These are phyloP conservation scores for Diaporthe vexans DNA, from an alignment of 2,329 filamentous ascomycete genomes.

Conservation along the genomic window DNA sequence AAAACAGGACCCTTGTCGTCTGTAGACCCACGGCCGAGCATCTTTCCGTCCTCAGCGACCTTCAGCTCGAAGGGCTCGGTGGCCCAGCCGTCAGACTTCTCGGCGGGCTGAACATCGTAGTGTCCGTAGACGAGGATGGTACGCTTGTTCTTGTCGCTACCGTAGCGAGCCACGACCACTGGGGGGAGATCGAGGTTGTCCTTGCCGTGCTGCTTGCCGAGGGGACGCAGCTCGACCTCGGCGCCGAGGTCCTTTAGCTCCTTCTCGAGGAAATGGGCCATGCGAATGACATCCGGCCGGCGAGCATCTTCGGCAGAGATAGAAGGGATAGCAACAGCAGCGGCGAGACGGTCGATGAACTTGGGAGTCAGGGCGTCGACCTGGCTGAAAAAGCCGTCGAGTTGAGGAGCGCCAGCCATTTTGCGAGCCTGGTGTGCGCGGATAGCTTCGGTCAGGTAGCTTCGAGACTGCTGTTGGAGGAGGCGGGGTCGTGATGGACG, in stretches of 20 bases:
- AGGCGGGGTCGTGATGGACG: conserved; percentile 17
- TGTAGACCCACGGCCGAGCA: conserved; percentile 95
- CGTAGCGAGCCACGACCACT: conserved; percentile 92
- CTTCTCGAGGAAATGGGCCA: conserved; percentile 90
- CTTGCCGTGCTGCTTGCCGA: conserved; percentile 93
- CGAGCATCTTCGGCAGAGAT: conserved; percentile 92
- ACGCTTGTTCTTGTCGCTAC: conserved; percentile 90
- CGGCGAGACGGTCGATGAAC: conserved; percentile 91
- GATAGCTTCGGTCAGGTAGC: conserved; percentile 68
- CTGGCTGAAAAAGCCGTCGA: conserved; percentile 94
- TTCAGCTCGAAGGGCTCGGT: conserved; percentile 93
- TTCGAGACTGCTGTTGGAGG: conserved; percentile 45
- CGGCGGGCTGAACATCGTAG: conserved; percentile 97
- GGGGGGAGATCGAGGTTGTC: conserved; percentile 93
- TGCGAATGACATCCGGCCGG: conserved; percentile 92
- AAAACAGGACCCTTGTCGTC: conserved; percentile 98
- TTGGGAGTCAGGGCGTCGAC: conserved; percentile 83
- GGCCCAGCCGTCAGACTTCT: conserved; percentile 94
- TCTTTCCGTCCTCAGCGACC: conserved; percentile 90
- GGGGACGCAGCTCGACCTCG: conserved; percentile 84
- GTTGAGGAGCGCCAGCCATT: conserved; percentile 82
- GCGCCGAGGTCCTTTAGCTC: conserved; percentile 90
- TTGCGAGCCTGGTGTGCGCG: conserved; percentile 74
- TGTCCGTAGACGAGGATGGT: conserved; percentile 98
- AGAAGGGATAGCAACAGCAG: conserved; percentile 96